Evolutionary conservation across 164 flowering plant species (phyloP), one percentile per base, ranked within the genome.

Genomic region (Saururus chinensis): DNA sequence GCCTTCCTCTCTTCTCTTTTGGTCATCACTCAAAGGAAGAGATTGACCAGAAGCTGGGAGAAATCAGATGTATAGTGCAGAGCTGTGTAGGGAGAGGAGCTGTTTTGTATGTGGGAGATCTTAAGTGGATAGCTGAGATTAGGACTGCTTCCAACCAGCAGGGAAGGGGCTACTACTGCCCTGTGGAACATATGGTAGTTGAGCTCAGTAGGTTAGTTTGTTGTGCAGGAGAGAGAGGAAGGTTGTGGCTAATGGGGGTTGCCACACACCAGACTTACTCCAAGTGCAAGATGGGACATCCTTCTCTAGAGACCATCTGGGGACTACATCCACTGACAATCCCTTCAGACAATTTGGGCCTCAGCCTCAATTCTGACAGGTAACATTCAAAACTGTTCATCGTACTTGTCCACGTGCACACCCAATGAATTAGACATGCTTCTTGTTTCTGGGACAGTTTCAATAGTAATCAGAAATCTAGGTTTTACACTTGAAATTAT

Each of bases 101-200:
- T 40, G 76, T 89, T 54, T 73, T 92, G 68, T 85, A 82, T 69
- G 66, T 92, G 64, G 98, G 97, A 55, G 97, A 92, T 84, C 88
- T 92, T 53, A 74, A 81, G 60, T 89, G 98, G 97, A 77, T 75
- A 13, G 76, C 78, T 37, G 88, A 84, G 40, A 76, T 70, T 68
- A 81, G 81, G 74, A 76, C 77, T 26, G 75, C 76, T 68, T 65
- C 75, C 42, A 61, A 68, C 65, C 81, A 72, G 49, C 75, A 68
- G 61, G 74, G 73, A 37, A 79, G 80, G 45, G 71, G 68, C 12
- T 81, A 66, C 42, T 86, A 77, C 54, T 80, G 81, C 62, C 87
- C 87, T 10, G 78, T 84, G 55, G 92, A 85, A 71, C 83, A 84
- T 72, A 79, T 88, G 81, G 76, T 88, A 21, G 73, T 78, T 79